Evolutionary conservation across 768 basidiomycete species (phyloP), one percentile per base, ranked within the genome.

Genomic region (Vishniacozyma victoriae): DNA sequence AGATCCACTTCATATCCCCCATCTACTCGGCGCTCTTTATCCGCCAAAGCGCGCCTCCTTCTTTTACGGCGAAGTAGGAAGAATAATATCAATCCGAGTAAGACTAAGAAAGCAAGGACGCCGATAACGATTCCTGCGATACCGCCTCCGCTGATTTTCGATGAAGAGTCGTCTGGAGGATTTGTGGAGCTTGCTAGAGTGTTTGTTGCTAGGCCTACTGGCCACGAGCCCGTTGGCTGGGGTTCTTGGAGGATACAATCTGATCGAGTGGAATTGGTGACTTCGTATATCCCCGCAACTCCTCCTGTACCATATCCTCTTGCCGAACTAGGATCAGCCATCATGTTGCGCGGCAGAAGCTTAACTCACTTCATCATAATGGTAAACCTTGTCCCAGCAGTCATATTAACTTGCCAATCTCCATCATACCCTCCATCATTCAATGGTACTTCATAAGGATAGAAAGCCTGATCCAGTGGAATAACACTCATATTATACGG

Each of bases 331-430:
- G 15, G 29, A 33, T 33, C 29, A 33, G 29, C 29, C 29, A 33
- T 33, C n/a, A n/a, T 33, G n/a, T 33, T 9, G 9, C 9, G 9
- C n/a, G 29, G n/a, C 9, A 33, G n/a, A 33, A 9, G 9, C 9
- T n/a, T 12, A 15, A 67, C 65, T 64, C 48, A 67, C 65, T 64
- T 67, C 59, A 64, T 61, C 43, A 64, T 50, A 19, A 67, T 27
- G 6, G 53, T 62, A 41, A 64, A 67, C 23, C 62, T 46, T 16
- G 57, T 48, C 5, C 62, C 60, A 4, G 49, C 41, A 19, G 62
- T 64, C 36, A 67, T 45, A 45, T 64, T 61, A 27, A 64, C 14
- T 23, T 43, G 23, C 62, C 62, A 67, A 46, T 57, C 51, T 44
- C 39, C 57, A 36, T 49, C 44, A 37, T 27, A 44, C 1, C 36